phyloP scores from a whole-genome alignment of 306 rosid species.

The Alnus glutinosa region DNA sequence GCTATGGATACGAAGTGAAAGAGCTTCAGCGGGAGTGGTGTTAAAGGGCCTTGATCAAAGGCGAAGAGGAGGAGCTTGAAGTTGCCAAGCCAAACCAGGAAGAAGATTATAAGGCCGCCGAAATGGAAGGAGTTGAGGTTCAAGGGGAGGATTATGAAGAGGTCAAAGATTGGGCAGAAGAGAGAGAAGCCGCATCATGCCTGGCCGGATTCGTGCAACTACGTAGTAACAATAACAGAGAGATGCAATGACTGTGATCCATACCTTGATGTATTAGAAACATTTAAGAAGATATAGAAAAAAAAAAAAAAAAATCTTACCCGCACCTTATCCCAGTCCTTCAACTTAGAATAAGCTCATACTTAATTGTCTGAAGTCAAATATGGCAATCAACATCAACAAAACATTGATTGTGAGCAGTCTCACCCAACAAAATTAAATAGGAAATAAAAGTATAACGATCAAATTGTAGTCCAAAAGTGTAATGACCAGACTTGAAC shows the following conservation, averaged over 20 bases:
- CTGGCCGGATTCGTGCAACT: conserved; percentile 37
- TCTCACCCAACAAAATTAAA: neutral
- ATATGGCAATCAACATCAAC: neutral
- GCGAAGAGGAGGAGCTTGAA: conserved; percentile 52
- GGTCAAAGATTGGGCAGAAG: conserved; percentile 37
- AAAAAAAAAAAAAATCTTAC: conserved; percentile 38
- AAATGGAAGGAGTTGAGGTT: conserved; percentile 38
- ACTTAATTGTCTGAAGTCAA: neutral
- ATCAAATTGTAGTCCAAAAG: neutral
- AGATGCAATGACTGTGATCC: conserved; percentile 30
- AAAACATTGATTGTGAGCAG: conserved; percentile 10
- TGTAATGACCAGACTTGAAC: neutral
- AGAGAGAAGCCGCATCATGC: conserved; percentile 33
- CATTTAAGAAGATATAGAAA: neutral
- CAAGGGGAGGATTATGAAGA: conserved; percentile 41
- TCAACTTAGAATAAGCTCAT: conserved; percentile 45
- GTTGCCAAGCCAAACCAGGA: conserved; percentile 50
- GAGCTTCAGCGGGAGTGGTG: conserved; percentile 34
- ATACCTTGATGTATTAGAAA: conserved; percentile 28
- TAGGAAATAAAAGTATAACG: neutral
- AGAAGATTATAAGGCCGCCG: conserved; percentile 36
- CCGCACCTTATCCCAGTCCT: conserved; percentile 85
- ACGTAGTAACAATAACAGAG: conserved; percentile 44
- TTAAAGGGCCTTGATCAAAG: conserved; percentile 55
- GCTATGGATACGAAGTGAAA: conserved; percentile 59